Percentiles rank a stretch among this genome's conserved stretches.
phyloP scores from a whole-genome alignment of 805 yeast species.

The Brettanomyces naardenensis region DNA sequence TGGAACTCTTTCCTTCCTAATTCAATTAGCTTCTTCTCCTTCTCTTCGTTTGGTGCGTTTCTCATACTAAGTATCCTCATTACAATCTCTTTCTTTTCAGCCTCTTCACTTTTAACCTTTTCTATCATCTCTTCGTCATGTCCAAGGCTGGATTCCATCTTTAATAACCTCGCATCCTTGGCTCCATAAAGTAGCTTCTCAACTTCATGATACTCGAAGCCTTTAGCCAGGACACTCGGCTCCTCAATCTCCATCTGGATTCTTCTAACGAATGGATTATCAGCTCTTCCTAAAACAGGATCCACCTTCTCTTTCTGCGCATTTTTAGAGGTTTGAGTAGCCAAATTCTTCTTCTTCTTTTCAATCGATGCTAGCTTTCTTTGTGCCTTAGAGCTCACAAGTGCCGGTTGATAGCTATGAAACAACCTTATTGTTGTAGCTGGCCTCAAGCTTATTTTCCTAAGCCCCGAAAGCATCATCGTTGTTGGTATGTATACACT shows the following conservation, averaged over 20 bases:
- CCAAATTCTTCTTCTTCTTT: slow-evolving; percentile 24
- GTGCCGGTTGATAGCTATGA: neutral
- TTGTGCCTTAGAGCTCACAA: slow-evolving; percentile 1
- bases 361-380: slow-evolving; percentile 10
- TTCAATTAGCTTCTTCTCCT: slow-evolving; percentile 46
- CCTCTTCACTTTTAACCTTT: slow-evolving; percentile 28
- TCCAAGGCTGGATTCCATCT: slow-evolving; percentile 16
- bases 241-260: slow-evolving; percentile 59
- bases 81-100: slow-evolving; percentile 61
- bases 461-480: too few relatives aligned
- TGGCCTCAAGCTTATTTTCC: too few relatives aligned
- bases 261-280: slow-evolving; percentile 62
- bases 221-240: slow-evolving; percentile 53
- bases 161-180: slow-evolving; percentile 47
- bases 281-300: slow-evolving; percentile 74
- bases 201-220: slow-evolving; percentile 54
- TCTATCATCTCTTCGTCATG: slow-evolving; percentile 14
- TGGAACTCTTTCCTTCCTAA: slow-evolving; percentile 76
- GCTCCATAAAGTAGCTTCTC: slow-evolving; percentile 76
- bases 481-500: too few relatives aligned
- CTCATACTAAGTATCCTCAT: slow-evolving; percentile 65
- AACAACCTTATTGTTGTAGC: too few relatives aligned
- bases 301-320: slow-evolving; percentile 41
- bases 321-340: slow-evolving; percentile 12
- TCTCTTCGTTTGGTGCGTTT: slow-evolving; percentile 57